Base-by-base conservation (phyloP, 1,139 yeast species). In the Arxiozyma slooffiae region DNA sequence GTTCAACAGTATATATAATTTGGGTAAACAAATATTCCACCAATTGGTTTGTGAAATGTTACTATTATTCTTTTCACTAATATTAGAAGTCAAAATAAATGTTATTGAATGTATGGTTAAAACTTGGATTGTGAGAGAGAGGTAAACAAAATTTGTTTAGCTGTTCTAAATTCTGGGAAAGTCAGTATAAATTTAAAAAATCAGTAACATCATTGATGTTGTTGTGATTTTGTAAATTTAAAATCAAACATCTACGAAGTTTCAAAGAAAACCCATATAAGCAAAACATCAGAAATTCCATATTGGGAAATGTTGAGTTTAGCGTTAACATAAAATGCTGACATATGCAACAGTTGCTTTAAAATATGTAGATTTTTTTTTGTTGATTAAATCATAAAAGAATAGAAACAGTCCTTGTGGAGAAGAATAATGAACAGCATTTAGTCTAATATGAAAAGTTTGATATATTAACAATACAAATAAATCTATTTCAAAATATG, bases 391-490 rank as follows among this genome's bases (percentile, higher is more conserved):
- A 50, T 64, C 68, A 43, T 63, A 57, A 18, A 47, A 53, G 47
- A 54, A 61, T 17, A 55, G 50, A 42, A 63, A 55, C 3, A 58
- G 30, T 47, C 64, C 65, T 43, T 56, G 62, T 45, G 66, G 51
- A 2, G 78, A 66, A 4, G 62, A 52, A 30, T 64, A 60, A 38
- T 67, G 68, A 7, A 80, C 71, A 0, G 87, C 87, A 48, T 77
- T 74, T 0, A 84, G 80, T 54, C 82, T 71, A 61, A 79, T 82
- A 43, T 67, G 71, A 14, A 81, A 64, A 1, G 80, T 61, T 50
- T 79, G 78, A 55, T 78, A 76, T 46, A 82, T 67, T 39, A 82
- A 60, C 1, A 81, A 70, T 2, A 81, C 60, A 18, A 82, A 57
- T 23, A 67, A 48, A 3, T 61, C 61, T 26, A 65, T 62, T 23